Conservation (phyloP, 192 early-diverging fungal species). For the Coemansia sp. region DNA sequence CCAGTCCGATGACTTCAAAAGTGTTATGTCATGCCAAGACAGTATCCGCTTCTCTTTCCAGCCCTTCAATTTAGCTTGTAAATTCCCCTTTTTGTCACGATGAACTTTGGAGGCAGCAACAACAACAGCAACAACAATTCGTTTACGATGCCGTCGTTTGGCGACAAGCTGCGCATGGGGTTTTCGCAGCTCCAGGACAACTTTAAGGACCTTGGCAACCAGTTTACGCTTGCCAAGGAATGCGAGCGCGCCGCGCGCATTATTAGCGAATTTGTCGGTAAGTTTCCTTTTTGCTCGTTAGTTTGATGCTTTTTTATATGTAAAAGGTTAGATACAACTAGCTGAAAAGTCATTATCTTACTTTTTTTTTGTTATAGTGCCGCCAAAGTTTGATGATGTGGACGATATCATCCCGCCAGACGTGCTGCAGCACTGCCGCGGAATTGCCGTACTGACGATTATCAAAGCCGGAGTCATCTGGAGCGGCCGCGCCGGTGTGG, state of each 20-base stretch:
- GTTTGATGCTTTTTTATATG: too few species aligned
- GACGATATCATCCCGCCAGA: constrained; percentile 69
- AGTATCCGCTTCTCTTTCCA: not conserved
- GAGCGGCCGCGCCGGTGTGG: constrained; percentile 81
- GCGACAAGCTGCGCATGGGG: constrained; percentile 52
- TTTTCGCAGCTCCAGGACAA: constrained; percentile 42
- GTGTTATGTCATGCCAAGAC: not conserved
- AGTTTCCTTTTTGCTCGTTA: not conserved
- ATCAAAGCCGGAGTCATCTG: constrained; percentile 93
- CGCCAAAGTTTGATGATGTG: constrained; percentile 50
- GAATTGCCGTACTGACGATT: constrained; percentile 89
- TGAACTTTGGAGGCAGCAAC: constrained; percentile 40
- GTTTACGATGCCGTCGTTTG: constrained; percentile 41
- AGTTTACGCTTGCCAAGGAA: constrained; percentile 49
- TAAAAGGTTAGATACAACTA: too few species aligned
- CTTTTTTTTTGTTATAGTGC: constrained; percentile 17
- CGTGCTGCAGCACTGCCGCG: constrained; percentile 73
- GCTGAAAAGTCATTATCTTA: too few species aligned
- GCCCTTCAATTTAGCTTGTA: not conserved
- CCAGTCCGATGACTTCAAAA: not conserved
- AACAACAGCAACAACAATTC: constrained; percentile 13
- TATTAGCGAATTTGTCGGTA: constrained; percentile 37
- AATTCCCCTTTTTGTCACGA: constrained; percentile 2
- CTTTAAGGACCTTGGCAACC: constrained; percentile 35
- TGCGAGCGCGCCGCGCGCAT: constrained; percentile 51